These are phyloP conservation scores for Hamigera avellanea DNA, from an alignment of 495 filamentous ascomycete species.

Conservation along the genomic window DNA sequence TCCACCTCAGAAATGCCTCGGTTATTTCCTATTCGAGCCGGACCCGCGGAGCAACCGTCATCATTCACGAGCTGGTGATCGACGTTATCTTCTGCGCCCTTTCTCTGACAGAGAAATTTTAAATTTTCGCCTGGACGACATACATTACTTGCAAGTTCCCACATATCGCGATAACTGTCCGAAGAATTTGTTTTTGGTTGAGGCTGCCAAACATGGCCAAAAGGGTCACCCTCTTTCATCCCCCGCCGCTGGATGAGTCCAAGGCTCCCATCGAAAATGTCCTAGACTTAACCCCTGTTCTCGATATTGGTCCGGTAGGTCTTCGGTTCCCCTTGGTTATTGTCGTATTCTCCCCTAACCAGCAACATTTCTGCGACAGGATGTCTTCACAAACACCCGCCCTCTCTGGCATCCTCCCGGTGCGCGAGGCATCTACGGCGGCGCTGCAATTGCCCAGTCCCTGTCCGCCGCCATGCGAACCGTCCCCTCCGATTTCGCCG, in stretches of 20 bases:
- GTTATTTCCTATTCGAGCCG: too few species aligned
- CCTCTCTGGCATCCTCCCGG: conserved; percentile 84
- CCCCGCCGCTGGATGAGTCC: conserved; percentile 57
- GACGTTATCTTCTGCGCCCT: too few species aligned
- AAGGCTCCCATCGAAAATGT: conserved; percentile 81
- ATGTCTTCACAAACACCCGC: conserved; percentile 87
- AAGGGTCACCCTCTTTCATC: conserved; percentile 54
- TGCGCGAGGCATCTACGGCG: conserved; percentile 87
- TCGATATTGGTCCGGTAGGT: conserved; percentile 68
- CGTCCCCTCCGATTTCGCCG: conserved; percentile 63
- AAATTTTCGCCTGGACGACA: too few species aligned
- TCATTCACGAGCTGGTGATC: too few species aligned
- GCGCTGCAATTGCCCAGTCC: conserved; percentile 84
- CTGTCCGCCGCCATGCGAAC: conserved; percentile 81
- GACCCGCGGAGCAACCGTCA: too few species aligned
- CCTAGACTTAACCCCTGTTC: conserved; percentile 69
- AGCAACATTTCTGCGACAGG: conserved; percentile 31
- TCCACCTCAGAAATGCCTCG: too few species aligned
- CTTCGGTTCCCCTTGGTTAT: background rate
- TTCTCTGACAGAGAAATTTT: too few species aligned
- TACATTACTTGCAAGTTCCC: too few species aligned
- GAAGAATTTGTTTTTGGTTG: too few species aligned
- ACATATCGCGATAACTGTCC: too few species aligned
- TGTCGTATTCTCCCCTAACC: background rate
- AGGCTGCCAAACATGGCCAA: too few species aligned